Evolutionary conservation across 495 filamentous ascomycete species (phyloP), one percentile per base, ranked within the genome.

Genomic region (Neurospora africana): DNA sequence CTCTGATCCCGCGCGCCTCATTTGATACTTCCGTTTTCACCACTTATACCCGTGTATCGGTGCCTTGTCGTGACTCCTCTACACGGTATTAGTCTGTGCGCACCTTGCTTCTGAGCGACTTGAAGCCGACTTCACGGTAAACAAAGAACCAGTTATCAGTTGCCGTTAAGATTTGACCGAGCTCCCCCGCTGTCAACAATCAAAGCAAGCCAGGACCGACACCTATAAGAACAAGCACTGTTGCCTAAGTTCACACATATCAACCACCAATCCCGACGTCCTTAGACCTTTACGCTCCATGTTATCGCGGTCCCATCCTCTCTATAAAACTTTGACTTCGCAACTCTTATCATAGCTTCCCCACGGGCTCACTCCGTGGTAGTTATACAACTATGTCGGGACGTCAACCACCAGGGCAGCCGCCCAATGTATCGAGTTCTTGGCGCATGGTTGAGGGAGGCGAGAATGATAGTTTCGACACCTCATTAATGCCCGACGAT

Each of bases 401-500:
- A 65, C 53, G 53, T 65, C 53, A 65, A 65, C 30, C 53, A 65
- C 30, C 53, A 33, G 53, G 53, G 27, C 53, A 65, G 53, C 53
- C 53, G 53, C 53, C 53, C 53, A 65, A 79, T 19, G 79, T 83
- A 27, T 82, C 82, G 72, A 79, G 81, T 71, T 85, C 84, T 5
- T 86, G 84, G 84, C 84, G 84, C 73, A 79, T 86, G 79, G 83
- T 86, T 23, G 83, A 86, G 69, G 82, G 79, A 67, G 81, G 82
- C 69, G 83, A 84, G 68, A 84, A 86, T 72, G 84, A 86, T 71
- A 84, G 83, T 71, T 84, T 86, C 75, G 84, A 86, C 70, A 84
- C 83, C 1, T 79, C 80, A 7, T 79, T 84, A 38, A 69, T 82
- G 15, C 77, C 79, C 69, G 82, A 83, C 37, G 82, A 81, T 11